Conservation (phyloP, 1,284 basidiomycete genomes). For the Cerioporus squamosus region DNA sequence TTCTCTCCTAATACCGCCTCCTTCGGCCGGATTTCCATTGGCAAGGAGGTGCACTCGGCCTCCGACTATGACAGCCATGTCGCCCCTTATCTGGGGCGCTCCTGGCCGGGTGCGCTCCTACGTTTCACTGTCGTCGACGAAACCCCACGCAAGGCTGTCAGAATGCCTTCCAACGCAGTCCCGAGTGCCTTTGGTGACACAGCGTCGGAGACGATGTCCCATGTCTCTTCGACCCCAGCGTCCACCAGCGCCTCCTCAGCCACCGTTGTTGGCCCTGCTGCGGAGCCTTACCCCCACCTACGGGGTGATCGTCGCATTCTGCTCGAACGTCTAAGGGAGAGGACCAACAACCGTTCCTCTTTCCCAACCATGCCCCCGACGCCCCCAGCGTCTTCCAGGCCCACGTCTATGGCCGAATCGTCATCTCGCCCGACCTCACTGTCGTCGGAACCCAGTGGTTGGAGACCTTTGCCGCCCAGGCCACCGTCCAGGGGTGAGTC, state of each 20-base stretch:
- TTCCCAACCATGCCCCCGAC: constrained; percentile 16
- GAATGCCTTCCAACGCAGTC: constrained; percentile 9
- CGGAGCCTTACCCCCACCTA: constrained; percentile 10
- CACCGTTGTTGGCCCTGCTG: constrained; percentile 21
- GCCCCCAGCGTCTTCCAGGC: constrained; percentile 21
- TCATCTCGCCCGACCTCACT: constrained; percentile 17
- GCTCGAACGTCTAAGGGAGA: constrained; percentile 31
- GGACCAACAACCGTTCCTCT: constrained; percentile 21
- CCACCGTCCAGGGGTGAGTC: constrained; percentile 13
- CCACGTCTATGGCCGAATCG: constrained; percentile 23
- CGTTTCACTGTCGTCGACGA: constrained; percentile 66
- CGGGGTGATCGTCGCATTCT: constrained; percentile 26
- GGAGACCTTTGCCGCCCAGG: constrained; percentile 15
- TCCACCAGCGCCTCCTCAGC: constrained; percentile 21
- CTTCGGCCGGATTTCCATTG: constrained; percentile 58
- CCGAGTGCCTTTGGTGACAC: constrained; percentile 1
- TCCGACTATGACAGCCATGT: constrained; percentile 61
- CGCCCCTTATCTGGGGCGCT: constrained; percentile 50
- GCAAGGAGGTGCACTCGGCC: constrained; percentile 57
- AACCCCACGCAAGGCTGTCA: constrained; percentile 44
- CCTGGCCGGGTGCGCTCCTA: constrained; percentile 60
- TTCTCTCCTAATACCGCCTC: constrained; percentile 57
- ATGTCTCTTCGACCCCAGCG: constrained; percentile 9
- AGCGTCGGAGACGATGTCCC: constrained; percentile 8
- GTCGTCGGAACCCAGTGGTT: constrained; percentile 6